Evolutionary conservation across 208 protist genomes (phyloP).

Genomic region (Phytomonas francai): DNA sequence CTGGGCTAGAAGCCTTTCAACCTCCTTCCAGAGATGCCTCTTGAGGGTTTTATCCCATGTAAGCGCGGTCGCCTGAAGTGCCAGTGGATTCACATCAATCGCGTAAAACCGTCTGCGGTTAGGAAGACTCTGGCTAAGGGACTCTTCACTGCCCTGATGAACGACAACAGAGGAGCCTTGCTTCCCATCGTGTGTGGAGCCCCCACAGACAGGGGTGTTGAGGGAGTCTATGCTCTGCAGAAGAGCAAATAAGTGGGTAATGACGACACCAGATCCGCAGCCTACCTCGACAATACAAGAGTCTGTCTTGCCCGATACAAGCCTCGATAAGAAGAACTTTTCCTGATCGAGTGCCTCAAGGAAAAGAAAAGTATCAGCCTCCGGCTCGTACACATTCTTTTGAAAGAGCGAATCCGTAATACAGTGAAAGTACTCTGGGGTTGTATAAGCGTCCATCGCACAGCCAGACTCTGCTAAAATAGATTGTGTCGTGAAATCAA

Average conservation of each 20-base stretch:
- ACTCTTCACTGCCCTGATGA: not conserved
- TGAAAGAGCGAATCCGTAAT: slow-evolving; percentile 60
- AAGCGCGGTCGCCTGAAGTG: slow-evolving; percentile 60
- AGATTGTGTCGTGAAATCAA: not conserved
- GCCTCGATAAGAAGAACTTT: slow-evolving; percentile 19
- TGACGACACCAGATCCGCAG: slow-evolving; percentile 76
- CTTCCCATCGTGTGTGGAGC: not conserved
- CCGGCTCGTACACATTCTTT: slow-evolving; percentile 77
- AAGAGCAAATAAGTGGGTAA: slow-evolving; percentile 58
- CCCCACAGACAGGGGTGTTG: not conserved
- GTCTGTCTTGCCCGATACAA: slow-evolving; percentile 15
- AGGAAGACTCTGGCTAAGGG: not conserved
- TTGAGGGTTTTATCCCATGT: slow-evolving; percentile 61
- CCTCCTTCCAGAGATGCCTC: slow-evolving; percentile 15
- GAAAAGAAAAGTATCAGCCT: slow-evolving; percentile 87
- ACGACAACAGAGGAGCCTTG: not conserved
- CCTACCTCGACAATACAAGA: slow-evolving; percentile 69
- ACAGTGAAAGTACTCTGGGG: slow-evolving; percentile 84
- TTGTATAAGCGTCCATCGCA: slow-evolving; percentile 21
- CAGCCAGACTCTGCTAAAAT: not conserved
- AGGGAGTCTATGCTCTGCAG: slow-evolving; percentile 5
- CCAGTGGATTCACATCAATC: slow-evolving; percentile 77
- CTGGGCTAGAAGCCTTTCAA: not conserved
- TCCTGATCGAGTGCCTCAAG: slow-evolving; percentile 70
- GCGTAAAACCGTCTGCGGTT: slow-evolving; percentile 25